Percentiles rank a stretch among this genome's conserved stretches.
Conservation (phyloP, 208 protist genomes). For the Acanthamoeba sp. region DNA sequence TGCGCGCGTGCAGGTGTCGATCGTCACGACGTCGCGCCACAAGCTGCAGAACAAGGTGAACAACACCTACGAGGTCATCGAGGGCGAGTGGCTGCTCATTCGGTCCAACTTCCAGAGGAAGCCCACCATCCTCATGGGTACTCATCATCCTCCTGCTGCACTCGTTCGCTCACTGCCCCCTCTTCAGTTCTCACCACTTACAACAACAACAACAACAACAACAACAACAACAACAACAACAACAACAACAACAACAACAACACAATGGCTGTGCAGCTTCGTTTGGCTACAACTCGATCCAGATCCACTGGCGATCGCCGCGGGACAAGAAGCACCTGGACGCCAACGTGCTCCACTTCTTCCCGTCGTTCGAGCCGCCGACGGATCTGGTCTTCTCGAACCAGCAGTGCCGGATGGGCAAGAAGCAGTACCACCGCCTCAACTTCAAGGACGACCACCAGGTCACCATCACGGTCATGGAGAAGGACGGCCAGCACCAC, state of each 20-base stretch:
- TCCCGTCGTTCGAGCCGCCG: slow-evolving; percentile 45
- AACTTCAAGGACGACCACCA: slow-evolving; percentile 45
- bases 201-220: not conserved
- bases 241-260: not conserved
- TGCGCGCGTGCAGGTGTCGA: not conserved
- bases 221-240: not conserved
- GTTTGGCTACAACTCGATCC: not conserved
- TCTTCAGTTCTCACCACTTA: not conserved
- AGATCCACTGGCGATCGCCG: slow-evolving; percentile 39
- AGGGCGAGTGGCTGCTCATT: slow-evolving; percentile 47
- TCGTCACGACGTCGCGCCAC: slow-evolving; percentile 22
- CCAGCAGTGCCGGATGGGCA: not conserved
- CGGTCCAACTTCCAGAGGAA: slow-evolving; percentile 23
- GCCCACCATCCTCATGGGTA: slow-evolving; percentile 25
- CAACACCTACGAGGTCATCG: slow-evolving; percentile 57
- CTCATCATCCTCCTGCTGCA: not conserved
- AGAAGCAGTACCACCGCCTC: slow-evolving; percentile 61
- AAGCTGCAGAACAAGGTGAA: slow-evolving; percentile 65
- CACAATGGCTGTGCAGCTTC: not conserved
- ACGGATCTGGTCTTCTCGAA: slow-evolving; percentile 26
- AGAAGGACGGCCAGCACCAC: slow-evolving; percentile 41
- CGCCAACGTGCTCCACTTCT: slow-evolving; percentile 26
- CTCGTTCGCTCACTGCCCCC: not conserved
- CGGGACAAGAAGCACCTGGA: slow-evolving; percentile 37
- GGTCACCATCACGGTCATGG: slow-evolving; percentile 58